These are phyloP conservation scores for Penicillium sp. DNA, from an alignment of 2,329 filamentous ascomycete species.

Conservation along the genomic window DNA sequence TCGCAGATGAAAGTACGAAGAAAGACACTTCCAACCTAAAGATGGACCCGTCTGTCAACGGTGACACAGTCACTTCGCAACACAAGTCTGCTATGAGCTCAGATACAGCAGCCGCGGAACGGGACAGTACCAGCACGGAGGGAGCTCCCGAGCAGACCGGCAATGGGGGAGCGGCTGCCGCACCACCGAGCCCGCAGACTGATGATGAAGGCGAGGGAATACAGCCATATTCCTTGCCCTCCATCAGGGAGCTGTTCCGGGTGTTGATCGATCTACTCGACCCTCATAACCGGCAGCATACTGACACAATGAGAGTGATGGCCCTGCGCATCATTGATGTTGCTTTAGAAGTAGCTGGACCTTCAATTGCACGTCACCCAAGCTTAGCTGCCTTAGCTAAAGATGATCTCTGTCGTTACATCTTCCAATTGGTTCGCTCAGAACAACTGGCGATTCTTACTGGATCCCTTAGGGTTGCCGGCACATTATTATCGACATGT, in stretches of 20 bases:
- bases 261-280: constrained; percentile 92
- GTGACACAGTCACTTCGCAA: constrained; percentile 59
- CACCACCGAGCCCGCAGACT: constrained; percentile 38
- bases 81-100: constrained; percentile 44
- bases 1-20: constrained; percentile 55
- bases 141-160: constrained; percentile 32
- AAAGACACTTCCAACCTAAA: constrained; percentile 71
- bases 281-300: constrained; percentile 88
- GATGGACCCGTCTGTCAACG: constrained; percentile 77
- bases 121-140: constrained; percentile 34
- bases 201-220: constrained; percentile 56
- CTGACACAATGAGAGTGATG: constrained; percentile 96
- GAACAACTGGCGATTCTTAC: constrained; percentile 95
- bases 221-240: constrained; percentile 88
- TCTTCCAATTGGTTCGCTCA: constrained; percentile 94
- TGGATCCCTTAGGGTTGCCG: constrained; percentile 87
- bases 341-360: constrained; percentile 90
- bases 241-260: constrained; percentile 89
- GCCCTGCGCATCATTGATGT: constrained; percentile 96
- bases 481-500: constrained; percentile 87
- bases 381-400: constrained; percentile 84
- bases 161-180: constrained; percentile 34
- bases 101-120: constrained; percentile 36
- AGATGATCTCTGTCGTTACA: constrained; percentile 86
- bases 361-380: constrained; percentile 90